Conservation (phyloP, 225 moss, liverwort and hornwort species). For the Ulota crispa region DNA sequence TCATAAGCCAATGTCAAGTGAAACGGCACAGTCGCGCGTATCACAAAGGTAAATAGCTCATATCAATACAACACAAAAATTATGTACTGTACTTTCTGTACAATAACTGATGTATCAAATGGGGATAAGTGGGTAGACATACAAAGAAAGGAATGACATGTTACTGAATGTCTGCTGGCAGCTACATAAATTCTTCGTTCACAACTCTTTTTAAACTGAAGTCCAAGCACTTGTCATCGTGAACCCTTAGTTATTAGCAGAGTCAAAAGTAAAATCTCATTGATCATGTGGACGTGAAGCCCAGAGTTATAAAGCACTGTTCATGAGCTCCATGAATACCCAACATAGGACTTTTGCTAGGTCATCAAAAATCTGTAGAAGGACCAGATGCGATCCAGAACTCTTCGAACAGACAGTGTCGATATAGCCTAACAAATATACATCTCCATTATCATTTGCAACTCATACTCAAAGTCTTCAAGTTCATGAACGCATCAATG, state of each 20-base stretch:
- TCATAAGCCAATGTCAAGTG: background rate
- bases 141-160: slow-evolving; percentile 23
- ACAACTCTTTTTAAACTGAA: background rate
- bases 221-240: slow-evolving; percentile 12
- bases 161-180: slow-evolving; percentile 11
- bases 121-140: background rate
- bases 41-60: background rate
- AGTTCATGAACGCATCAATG: slow-evolving; percentile 16
- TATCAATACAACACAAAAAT: slow-evolving; percentile 7
- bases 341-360: background rate
- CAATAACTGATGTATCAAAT: background rate
- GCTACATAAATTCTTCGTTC: background rate
- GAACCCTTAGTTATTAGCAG: slow-evolving; percentile 6
- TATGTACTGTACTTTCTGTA: slow-evolving; percentile 13
- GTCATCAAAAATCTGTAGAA: slow-evolving; percentile 1
- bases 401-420: slow-evolving; percentile 7
- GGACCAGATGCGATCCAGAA: slow-evolving; percentile 12
- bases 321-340: slow-evolving; percentile 10
- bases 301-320: slow-evolving; percentile 7
- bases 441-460: slow-evolving; percentile 8
- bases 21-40: background rate
- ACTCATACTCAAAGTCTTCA: slow-evolving; percentile 11
- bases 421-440: slow-evolving; percentile 4
- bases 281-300: background rate
- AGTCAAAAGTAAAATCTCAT: background rate